A percentile compares a stretch with the other conserved stretches of the same genome.
These are phyloP conservation scores for Neonectria faginata DNA, from an alignment of 2,329 filamentous ascomycete species.

Conservation along the genomic window DNA sequence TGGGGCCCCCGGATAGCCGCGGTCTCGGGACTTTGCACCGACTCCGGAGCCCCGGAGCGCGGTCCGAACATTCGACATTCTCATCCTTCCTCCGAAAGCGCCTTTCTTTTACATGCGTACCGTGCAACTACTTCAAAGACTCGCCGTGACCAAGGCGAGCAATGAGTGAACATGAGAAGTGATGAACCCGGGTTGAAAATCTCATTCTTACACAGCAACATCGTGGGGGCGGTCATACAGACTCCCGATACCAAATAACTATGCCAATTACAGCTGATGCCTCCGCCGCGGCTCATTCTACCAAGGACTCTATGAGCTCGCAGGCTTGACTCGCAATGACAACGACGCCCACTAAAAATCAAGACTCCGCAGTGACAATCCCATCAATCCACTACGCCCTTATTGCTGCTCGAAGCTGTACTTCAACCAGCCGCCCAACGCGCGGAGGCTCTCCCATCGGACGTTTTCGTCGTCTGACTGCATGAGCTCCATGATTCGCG, in stretches of 20 bases:
- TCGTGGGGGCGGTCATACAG: slow-evolving; percentile 28
- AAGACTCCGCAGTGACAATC: slow-evolving; percentile 35
- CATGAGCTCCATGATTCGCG: slow-evolving; percentile 93
- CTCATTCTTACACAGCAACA: slow-evolving; percentile 35
- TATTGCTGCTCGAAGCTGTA: slow-evolving; percentile 67
- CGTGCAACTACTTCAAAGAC: background rate
- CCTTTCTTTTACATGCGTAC: background rate
- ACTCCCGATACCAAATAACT: slow-evolving; percentile 42
- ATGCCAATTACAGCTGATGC: slow-evolving; percentile 49
- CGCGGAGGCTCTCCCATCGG: slow-evolving; percentile 90
- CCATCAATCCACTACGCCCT: slow-evolving; percentile 24
- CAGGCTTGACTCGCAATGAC: slow-evolving; percentile 33
- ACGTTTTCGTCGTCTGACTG: slow-evolving; percentile 88
- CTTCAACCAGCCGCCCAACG: slow-evolving; percentile 76
- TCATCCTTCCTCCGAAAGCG: background rate
- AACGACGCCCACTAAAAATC: slow-evolving; percentile 41
- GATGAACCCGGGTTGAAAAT: background rate
- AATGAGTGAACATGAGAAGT: background rate
- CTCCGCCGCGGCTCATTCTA: slow-evolving; percentile 43
- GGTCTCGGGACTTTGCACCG: slow-evolving; percentile 37
- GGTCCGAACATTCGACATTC: slow-evolving; percentile 40
- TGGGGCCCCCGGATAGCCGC: slow-evolving; percentile 34
- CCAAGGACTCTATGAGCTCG: slow-evolving; percentile 38
- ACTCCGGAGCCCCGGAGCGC: slow-evolving; percentile 35
- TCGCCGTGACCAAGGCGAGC: background rate